Percentiles rank a stretch among this genome's conserved stretches.
phyloP scores from a whole-genome alignment of 139 green algal genomes.

The Chlorella sp. region DNA sequence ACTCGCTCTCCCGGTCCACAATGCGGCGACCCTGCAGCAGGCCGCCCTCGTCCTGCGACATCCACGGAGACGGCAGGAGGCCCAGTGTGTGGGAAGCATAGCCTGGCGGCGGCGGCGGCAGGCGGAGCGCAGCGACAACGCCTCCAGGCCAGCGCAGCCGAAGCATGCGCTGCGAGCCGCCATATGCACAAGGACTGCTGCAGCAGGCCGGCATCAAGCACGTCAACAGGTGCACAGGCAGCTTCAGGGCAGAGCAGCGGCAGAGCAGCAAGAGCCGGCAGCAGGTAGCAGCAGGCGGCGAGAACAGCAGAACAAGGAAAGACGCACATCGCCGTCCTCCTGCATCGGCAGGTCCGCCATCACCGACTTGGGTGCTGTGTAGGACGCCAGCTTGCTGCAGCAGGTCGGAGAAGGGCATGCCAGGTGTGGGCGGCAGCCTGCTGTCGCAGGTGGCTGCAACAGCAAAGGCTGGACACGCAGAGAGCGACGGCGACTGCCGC shows the following conservation, averaged over 20 bases:
- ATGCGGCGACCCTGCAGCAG: conserved; percentile 69
- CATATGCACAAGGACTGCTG: neutral
- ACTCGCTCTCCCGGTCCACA: conserved; percentile 93
- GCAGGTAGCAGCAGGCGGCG: too few species aligned
- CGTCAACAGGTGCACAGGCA: too few species aligned
- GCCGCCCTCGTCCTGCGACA: too few species aligned
- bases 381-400: conserved; percentile 77
- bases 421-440: neutral
- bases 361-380: conserved; percentile 79
- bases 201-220: neutral
- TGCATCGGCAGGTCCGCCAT: conserved; percentile 67
- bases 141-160: neutral
- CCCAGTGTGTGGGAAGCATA: neutral
- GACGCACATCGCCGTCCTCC: conserved; percentile 49
- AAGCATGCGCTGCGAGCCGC: neutral
- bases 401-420: neutral
- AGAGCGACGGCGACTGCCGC: neutral
- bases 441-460: too few species aligned
- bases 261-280: neutral
- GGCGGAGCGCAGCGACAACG: neutral
- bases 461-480: too few species aligned
- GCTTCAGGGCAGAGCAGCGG: neutral
- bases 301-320: neutral
- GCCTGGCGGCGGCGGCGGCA: neutral
- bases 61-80: too few species aligned